Evolutionary conservation across 352 stramenopile genomes (phyloP), one percentile per base, ranked within the genome.

Genomic region (Phytopythium kandeliae): DNA sequence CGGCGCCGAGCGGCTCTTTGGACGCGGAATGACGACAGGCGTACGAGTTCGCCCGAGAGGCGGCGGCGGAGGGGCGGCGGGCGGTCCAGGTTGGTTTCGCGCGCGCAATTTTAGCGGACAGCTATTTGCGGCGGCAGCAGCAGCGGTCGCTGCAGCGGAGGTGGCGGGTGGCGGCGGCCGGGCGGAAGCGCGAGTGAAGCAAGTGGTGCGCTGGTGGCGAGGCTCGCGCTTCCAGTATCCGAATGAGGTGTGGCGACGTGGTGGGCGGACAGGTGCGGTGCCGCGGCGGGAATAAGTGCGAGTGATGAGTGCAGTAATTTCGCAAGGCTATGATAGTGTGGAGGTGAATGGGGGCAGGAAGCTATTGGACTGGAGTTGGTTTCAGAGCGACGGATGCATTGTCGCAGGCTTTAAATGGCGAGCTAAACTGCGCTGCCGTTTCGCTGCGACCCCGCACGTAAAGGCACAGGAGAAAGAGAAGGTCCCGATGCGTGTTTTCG

Each of bases 21-120:
- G 22, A 17, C 17, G 17, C 22, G 3, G 46, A 41, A 43, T 38
- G 28, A 38, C 2, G n/a, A 21, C 13, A 8, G 3, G 6, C 48
- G 7, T 47, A 54, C 37, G 48, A 54, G 35, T 24, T 59, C 58
- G 60, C 44, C 41, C 35, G 44, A 38, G 38, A 54, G 43, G 35
- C 42, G 41, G 46, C 43, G 46, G 44, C 28, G 48, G 50, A 46
- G 30, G 45, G 31, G 9, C 8, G 46, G 46, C 47, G 47, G 35
- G 47, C 47, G 34, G 31, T 33, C 31, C 47, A 37, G 33, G 47
- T 34, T 36, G 21, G 47, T 53, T 53, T 44, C 47, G 47, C 33
- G 8, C 28, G 28, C 21, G 34, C 43, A 52, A 52, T 52, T 52
- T 33, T 52, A 52, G 46, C 46, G 28, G 28, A 4, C 4, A 31